Conservation (phyloP, 192 early-diverging fungal species). For the Physocladia obscura region DNA sequence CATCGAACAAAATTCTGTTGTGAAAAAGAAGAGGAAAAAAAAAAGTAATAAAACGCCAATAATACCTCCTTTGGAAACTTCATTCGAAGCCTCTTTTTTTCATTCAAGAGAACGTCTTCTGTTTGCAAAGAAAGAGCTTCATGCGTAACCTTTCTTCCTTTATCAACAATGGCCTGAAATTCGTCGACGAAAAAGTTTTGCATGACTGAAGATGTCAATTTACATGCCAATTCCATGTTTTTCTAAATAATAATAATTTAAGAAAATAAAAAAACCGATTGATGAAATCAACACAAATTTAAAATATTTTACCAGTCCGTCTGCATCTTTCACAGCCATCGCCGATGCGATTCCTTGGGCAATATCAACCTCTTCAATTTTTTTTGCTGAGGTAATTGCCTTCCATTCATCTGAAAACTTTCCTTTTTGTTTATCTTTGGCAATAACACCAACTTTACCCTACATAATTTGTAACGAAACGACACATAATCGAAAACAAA, state of each 20-base stretch:
- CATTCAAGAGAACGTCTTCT: constrained; percentile 68
- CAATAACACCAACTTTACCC: constrained; percentile 72
- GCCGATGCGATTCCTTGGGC: constrained; percentile 65
- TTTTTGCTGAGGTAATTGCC: constrained; percentile 51
- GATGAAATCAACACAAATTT: background rate
- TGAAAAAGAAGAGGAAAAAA: constrained; percentile 3
- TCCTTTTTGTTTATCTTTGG: constrained; percentile 75
- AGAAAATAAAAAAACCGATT: background rate
- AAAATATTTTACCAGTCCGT: constrained; percentile 66
- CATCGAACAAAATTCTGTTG: background rate
- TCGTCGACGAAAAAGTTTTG: constrained; percentile 82
- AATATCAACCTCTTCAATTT: constrained; percentile 73
- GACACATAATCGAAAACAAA: background rate
- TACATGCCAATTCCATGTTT: constrained; percentile 71
- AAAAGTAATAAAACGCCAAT: background rate
- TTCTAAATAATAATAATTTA: constrained; percentile 42
- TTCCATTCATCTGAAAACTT: constrained; percentile 82
- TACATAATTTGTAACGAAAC: too few species aligned
- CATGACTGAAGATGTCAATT: constrained; percentile 73
- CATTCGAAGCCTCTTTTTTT: constrained; percentile 65
- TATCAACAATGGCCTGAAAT: constrained; percentile 84
- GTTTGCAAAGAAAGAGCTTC: constrained; percentile 73
- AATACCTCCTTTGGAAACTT: constrained; percentile 69
- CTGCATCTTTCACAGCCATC: constrained; percentile 88
- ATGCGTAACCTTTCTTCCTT: constrained; percentile 84